phyloP scores from a whole-genome alignment of 768 basidiomycete species.

The Podaxis pistillaris region DNA sequence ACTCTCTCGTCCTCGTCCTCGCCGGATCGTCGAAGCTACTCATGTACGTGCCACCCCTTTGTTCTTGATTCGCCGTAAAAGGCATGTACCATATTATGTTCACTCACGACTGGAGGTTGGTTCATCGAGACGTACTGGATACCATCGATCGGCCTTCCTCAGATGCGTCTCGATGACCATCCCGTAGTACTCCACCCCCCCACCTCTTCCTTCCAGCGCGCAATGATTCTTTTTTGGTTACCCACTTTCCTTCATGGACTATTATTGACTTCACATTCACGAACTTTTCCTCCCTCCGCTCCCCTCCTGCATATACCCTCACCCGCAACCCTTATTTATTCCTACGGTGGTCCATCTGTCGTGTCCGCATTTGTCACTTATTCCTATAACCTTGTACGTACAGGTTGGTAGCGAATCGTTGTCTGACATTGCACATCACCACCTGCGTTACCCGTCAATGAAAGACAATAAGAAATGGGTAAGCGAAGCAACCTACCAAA shows the following conservation, averaged over 20 bases:
- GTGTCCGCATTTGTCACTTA: conserved; percentile 14
- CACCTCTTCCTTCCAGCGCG: conserved; percentile 2
- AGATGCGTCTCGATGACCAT: conserved; percentile 41
- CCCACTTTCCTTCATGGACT: conserved; percentile 23
- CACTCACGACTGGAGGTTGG: conserved; percentile 29
- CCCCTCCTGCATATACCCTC: conserved; percentile 24
- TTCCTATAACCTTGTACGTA: conserved; percentile 20
- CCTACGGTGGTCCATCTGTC: conserved; percentile 2
- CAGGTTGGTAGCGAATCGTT: conserved; percentile 20
- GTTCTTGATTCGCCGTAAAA: conserved; percentile 27
- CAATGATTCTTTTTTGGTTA: conserved; percentile 17
- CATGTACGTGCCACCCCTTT: conserved; percentile 20
- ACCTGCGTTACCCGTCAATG: conserved; percentile 9
- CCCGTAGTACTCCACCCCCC: conserved; percentile 13
- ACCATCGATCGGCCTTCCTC: conserved; percentile 28
- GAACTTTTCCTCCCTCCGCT: conserved; percentile 21
- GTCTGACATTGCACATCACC: conserved; percentile 23
- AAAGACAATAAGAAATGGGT: conserved; percentile 27
- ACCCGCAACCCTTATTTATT: conserved; percentile 14
- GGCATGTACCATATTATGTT: conserved; percentile 27
- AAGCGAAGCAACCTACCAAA: conserved; percentile 23
- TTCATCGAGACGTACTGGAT: conserved; percentile 37
- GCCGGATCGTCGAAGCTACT: conserved; percentile 9
- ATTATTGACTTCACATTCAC: conserved; percentile 23
- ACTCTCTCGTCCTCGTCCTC: neutral